phyloP scores from a whole-genome alignment of 805 yeast species.

The Ascoidea rubescens region DNA sequence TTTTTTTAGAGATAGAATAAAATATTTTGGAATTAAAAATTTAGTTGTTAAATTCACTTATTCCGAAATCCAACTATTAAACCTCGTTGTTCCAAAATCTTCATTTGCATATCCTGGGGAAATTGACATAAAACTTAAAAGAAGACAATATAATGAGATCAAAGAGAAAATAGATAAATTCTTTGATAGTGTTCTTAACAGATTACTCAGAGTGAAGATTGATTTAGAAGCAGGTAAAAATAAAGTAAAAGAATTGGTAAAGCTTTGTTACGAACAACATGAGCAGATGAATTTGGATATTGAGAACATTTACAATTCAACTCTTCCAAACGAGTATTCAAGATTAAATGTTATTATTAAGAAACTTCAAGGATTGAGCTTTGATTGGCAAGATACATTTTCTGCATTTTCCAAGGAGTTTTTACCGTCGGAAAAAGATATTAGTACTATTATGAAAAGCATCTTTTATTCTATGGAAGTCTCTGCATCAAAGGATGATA shows the following conservation, averaged over 20 bases:
- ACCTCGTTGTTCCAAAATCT: slow-evolving; percentile 64
- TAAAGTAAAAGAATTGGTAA: slow-evolving; percentile 43
- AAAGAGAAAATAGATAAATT: slow-evolving; percentile 39
- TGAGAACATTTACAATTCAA: slow-evolving; percentile 35
- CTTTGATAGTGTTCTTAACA: slow-evolving; percentile 56
- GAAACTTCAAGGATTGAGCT: slow-evolving; percentile 67
- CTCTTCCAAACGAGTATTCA: slow-evolving; percentile 52
- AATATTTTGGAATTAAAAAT: slow-evolving; percentile 74
- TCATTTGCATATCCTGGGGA: slow-evolving; percentile 61
- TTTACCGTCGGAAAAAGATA: slow-evolving; percentile 87
- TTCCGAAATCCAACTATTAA: slow-evolving; percentile 60
- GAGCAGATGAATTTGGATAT: slow-evolving; percentile 28
- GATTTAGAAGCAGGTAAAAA: slow-evolving; percentile 48
- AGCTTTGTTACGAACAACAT: slow-evolving; percentile 37
- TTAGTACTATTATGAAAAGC: slow-evolving; percentile 56
- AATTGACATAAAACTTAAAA: slow-evolving; percentile 52
- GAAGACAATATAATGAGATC: slow-evolving; percentile 44
- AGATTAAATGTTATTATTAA: slow-evolving; percentile 57
- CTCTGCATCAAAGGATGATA: slow-evolving; percentile 41
- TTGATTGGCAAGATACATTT: slow-evolving; percentile 78
- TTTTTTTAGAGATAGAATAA: slow-evolving; percentile 65
- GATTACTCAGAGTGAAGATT: slow-evolving; percentile 67
- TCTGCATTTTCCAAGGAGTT: slow-evolving; percentile 63
- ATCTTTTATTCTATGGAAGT: slow-evolving; percentile 12
- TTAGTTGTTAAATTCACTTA: slow-evolving; percentile 70